These are phyloP conservation scores for Russula sp. DNA, from an alignment of 768 basidiomycete species.

Conservation along the genomic window DNA sequence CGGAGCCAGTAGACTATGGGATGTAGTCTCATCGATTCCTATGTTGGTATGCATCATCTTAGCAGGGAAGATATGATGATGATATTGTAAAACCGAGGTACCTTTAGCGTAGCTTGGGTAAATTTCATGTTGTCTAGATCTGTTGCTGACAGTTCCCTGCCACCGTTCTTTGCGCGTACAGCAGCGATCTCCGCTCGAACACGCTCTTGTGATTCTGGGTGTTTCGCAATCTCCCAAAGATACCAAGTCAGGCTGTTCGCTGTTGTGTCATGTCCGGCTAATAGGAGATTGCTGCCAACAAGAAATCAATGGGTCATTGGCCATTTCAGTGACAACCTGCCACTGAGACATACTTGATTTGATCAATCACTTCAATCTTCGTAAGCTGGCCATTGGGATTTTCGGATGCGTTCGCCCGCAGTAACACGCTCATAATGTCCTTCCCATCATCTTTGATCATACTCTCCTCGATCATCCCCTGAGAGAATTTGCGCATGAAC, in stretches of 20 bases:
- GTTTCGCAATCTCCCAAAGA: too few relatives aligned
- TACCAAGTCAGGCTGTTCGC: background rate
- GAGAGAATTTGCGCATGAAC: constrained; percentile 15
- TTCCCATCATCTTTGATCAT: constrained; percentile 11
- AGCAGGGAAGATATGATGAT: background rate
- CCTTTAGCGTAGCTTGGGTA: constrained; percentile 3
- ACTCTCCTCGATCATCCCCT: constrained; percentile 1
- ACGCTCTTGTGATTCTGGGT: too few relatives aligned
- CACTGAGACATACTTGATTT: constrained; percentile 13
- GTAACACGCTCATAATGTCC: constrained; percentile 25
- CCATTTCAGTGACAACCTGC: background rate
- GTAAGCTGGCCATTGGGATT: background rate
- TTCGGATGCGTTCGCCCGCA: constrained; percentile 23
- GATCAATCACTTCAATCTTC: constrained; percentile 10
- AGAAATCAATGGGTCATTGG: background rate
- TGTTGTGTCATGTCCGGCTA: background rate
- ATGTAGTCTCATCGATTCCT: constrained; percentile 14
- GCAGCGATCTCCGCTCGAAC: too few relatives aligned
- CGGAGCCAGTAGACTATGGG: constrained; percentile 9
- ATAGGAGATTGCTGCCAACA: too few relatives aligned
- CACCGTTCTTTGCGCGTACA: constrained; percentile 2
- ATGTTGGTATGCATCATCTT: background rate
- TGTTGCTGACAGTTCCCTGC: background rate
- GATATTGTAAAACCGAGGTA: background rate
- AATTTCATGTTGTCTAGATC: constrained; percentile 4